Evolutionary conservation across 1,284 basidiomycete species (phyloP).

Genomic region (Meira nashicola): DNA sequence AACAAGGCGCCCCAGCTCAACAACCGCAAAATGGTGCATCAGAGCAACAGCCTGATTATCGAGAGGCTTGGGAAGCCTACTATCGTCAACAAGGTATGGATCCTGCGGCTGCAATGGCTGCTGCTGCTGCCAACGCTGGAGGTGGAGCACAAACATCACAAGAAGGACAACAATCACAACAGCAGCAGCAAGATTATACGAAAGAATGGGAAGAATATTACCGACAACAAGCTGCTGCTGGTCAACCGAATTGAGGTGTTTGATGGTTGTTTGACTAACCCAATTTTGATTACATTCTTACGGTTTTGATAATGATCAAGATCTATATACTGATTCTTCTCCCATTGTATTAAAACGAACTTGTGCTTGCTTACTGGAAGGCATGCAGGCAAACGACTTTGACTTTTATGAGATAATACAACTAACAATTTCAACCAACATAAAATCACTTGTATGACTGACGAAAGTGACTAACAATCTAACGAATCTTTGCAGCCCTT

Average conservation of each 20-base stretch:
- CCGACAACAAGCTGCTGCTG: constrained; percentile 11
- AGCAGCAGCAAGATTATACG: constrained; percentile 32
- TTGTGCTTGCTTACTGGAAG: too few relatives aligned
- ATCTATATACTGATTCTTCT: too few relatives aligned
- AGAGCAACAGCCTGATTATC: constrained; percentile 19
- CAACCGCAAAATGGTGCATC: constrained; percentile 33
- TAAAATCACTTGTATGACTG: too few relatives aligned
- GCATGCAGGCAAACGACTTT: too few relatives aligned
- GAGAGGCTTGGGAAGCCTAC: constrained; percentile 9
- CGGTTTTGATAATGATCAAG: too few relatives aligned
- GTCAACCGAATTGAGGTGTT: background rate
- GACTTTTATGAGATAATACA: too few relatives aligned
- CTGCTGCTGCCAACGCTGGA: constrained; percentile 14
- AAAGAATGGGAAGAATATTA: constrained; percentile 49
- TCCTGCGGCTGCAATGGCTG: constrained; percentile 28
- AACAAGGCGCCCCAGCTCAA: constrained; percentile 18
- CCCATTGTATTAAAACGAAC: too few relatives aligned
- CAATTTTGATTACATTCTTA: too few relatives aligned
- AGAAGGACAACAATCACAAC: constrained; percentile 11
- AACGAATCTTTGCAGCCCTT: too few relatives aligned
- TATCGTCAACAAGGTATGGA: constrained; percentile 18
- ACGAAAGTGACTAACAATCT: too few relatives aligned
- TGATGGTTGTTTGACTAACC: too few relatives aligned
- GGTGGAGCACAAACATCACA: constrained; percentile 12
- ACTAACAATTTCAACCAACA: too few relatives aligned